phyloP scores from a whole-genome alignment of 768 basidiomycete genomes.

The Kwoniella europaea region DNA sequence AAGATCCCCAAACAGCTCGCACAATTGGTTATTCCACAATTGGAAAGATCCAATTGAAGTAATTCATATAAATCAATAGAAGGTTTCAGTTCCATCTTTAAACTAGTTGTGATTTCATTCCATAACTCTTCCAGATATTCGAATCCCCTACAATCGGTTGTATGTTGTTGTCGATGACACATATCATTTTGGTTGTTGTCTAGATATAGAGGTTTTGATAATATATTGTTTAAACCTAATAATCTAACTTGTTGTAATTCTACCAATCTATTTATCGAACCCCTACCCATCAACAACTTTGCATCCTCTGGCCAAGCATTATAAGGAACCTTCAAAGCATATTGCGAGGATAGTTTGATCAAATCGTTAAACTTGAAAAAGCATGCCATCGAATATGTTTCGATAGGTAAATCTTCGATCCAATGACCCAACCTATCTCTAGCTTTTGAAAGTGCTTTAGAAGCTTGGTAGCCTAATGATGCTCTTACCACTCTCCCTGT shows the following conservation, averaged over 20 bases:
- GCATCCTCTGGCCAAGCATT: slow-evolving; percentile 32
- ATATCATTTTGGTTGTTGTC: neutral
- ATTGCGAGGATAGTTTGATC: slow-evolving; percentile 34
- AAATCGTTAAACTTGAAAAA: slow-evolving; percentile 52
- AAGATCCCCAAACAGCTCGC: slow-evolving; percentile 39
- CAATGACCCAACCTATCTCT: slow-evolving; percentile 34
- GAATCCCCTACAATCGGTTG: slow-evolving; percentile 13
- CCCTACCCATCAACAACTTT: slow-evolving; percentile 37
- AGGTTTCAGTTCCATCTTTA: slow-evolving; percentile 13
- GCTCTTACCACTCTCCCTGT: slow-evolving; percentile 44
- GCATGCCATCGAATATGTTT: slow-evolving; percentile 41
- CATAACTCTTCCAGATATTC: slow-evolving; percentile 25
- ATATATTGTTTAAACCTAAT: slow-evolving; percentile 33
- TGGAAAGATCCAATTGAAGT: slow-evolving; percentile 37
- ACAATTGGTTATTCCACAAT: slow-evolving; percentile 28
- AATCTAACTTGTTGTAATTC: slow-evolving; percentile 26
- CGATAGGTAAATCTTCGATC: slow-evolving; percentile 25
- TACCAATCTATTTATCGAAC: slow-evolving; percentile 14
- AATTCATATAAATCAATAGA: slow-evolving; percentile 38
- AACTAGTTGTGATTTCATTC: slow-evolving; percentile 15
- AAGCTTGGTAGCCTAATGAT: slow-evolving; percentile 51
- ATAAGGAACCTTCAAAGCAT: slow-evolving; percentile 25
- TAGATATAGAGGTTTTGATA: slow-evolving; percentile 3
- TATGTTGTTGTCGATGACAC: slow-evolving; percentile 11
- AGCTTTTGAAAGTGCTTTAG: slow-evolving; percentile 35